Percentiles rank a stretch among this genome's conserved stretches.
phyloP scores from a whole-genome alignment of 2,329 filamentous ascomycete genomes.

The Lachnellula willkommii region DNA sequence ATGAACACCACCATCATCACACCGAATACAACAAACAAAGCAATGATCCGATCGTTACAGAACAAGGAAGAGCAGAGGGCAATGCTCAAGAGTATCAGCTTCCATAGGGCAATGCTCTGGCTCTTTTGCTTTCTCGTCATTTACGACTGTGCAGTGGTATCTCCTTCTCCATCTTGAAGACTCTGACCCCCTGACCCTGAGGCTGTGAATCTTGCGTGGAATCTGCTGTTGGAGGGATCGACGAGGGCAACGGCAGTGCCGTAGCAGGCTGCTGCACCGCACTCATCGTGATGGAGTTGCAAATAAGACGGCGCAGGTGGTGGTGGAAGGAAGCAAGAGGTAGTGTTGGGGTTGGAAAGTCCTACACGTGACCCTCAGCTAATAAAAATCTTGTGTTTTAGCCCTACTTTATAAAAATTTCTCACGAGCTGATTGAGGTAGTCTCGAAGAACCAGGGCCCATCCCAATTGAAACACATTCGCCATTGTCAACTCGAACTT shows the following conservation, averaged over 20 bases:
- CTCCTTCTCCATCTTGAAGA: not conserved
- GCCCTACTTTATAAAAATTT: too few species aligned
- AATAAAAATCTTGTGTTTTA: too few species aligned
- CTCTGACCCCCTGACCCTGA: not conserved
- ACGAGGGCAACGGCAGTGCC: not conserved
- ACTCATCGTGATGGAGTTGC: not conserved
- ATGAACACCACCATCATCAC: conserved; percentile 23
- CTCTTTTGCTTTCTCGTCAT: not conserved
- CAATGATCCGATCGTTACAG: conserved; percentile 27
- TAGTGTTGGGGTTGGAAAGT: too few species aligned
- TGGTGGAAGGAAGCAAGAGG: too few species aligned
- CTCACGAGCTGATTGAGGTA: conserved; percentile 39
- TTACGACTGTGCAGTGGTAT: not conserved
- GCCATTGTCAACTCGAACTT: conserved; percentile 30
- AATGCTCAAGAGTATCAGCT: not conserved
- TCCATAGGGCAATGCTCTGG: not conserved
- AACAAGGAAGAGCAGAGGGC: not conserved
- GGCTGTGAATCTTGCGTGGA: not conserved
- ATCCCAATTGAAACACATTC: conserved; percentile 46
- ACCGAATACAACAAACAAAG: conserved; percentile 24
- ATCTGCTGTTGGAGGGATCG: not conserved
- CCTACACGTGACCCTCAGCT: too few species aligned
- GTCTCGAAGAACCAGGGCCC: conserved; percentile 45
- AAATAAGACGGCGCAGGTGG: not conserved
- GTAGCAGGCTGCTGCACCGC: not conserved